Percentiles rank a stretch among this genome's conserved stretches.
phyloP scores from a whole-genome alignment of 2,329 filamentous ascomycete species.

The Zymoseptoria ardabiliae region DNA sequence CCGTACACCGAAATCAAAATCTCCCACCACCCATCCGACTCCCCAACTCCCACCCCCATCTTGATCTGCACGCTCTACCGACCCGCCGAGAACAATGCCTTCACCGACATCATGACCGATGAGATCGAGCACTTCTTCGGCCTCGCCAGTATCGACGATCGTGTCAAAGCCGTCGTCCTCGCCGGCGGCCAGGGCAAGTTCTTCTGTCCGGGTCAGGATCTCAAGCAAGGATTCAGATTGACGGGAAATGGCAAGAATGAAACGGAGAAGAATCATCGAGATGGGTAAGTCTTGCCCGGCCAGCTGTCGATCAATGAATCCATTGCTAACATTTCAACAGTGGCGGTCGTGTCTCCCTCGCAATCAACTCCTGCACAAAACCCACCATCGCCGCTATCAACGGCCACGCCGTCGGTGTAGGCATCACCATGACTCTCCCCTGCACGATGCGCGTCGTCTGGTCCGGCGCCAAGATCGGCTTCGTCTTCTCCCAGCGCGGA shows the following conservation, averaged over 20 bases:
- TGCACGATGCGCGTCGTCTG: conserved; percentile 13
- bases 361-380: conserved; percentile 17
- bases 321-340: conserved; percentile 5
- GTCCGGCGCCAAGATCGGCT: conserved; percentile 17
- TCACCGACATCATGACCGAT: conserved; percentile 19
- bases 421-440: conserved; percentile 18
- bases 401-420: conserved; percentile 16
- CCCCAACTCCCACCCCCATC: conserved; percentile 12
- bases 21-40: conserved; percentile 15
- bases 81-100: conserved; percentile 15
- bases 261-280: conserved; percentile 17
- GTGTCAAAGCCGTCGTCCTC: conserved; percentile 13
- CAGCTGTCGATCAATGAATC: background rate
- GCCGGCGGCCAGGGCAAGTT: conserved; percentile 16
- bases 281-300: conserved; percentile 7
- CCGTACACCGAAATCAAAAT: conserved; percentile 15
- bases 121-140: conserved; percentile 18
- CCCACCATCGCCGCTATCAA: conserved; percentile 18
- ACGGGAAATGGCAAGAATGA: conserved; percentile 14
- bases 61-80: conserved; percentile 14
- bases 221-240: conserved; percentile 16
- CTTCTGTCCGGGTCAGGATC: conserved; percentile 18
- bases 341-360: conserved; percentile 14
- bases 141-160: conserved; percentile 16
- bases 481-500: conserved; percentile 17